Evolutionary conservation across 768 basidiomycete species (phyloP).

Genomic region (Suillus weaverae): DNA sequence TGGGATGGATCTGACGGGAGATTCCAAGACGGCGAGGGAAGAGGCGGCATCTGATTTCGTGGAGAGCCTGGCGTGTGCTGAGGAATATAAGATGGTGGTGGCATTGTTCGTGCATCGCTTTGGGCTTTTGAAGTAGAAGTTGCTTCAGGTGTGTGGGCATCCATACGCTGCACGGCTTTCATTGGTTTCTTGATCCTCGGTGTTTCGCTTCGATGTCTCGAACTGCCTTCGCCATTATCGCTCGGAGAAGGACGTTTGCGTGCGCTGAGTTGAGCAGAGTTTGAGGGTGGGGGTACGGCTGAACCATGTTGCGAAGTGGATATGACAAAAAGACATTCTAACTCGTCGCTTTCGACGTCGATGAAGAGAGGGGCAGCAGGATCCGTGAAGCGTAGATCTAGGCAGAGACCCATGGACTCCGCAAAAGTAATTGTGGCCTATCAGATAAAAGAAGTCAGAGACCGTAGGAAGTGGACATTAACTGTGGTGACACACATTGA

Average conservation of each 20-base stretch:
- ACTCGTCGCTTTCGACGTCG: constrained; percentile 67
- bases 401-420: constrained; percentile 61
- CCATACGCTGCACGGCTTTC: constrained; percentile 35
- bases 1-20: background rate
- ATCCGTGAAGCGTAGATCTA: constrained; percentile 77
- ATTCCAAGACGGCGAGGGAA: constrained; percentile 3
- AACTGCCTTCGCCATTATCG: constrained; percentile 24
- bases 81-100: constrained; percentile 34
- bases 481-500: constrained; percentile 53
- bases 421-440: constrained; percentile 82
- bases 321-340: constrained; percentile 71
- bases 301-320: constrained; percentile 64
- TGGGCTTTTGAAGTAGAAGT: constrained; percentile 13
- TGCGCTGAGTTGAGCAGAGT: constrained; percentile 12
- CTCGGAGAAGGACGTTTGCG: constrained; percentile 24
- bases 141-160: constrained; percentile 12
- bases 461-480: background rate
- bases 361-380: constrained; percentile 75
- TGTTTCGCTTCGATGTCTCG: constrained; percentile 31
- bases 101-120: constrained; percentile 37
- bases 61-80: constrained; percentile 14
- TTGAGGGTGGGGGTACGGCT: constrained; percentile 12
- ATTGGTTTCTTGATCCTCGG: constrained; percentile 41
- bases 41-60: constrained; percentile 1
- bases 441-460: constrained; percentile 2